phyloP scores from a whole-genome alignment of 1,139 yeast genomes.

The Taiozyma sp. region DNA sequence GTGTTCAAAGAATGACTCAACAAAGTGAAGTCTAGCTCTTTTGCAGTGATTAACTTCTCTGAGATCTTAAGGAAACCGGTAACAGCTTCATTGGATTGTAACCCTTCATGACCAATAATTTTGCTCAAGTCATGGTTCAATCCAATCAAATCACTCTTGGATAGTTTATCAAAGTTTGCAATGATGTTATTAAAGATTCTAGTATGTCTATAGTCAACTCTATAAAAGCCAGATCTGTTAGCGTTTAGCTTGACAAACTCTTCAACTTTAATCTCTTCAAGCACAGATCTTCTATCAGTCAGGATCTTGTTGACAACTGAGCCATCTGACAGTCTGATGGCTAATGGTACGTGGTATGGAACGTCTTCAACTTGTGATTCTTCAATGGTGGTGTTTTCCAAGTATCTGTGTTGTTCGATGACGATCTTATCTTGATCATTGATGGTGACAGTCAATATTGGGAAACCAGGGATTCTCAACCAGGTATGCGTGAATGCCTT shows the following conservation, averaged over 20 bases:
- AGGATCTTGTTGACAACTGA: conserved; percentile 37
- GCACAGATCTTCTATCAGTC: conserved; percentile 41
- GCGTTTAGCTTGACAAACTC: conserved; percentile 38
- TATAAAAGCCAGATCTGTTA: conserved; percentile 43
- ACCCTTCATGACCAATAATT: conserved; percentile 25
- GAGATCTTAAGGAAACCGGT: conserved; percentile 22
- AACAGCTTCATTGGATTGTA: conserved; percentile 24
- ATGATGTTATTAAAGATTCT: conserved; percentile 27
- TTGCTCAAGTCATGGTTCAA: conserved; percentile 28
- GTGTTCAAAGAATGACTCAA: conserved; percentile 23
- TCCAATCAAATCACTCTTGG: conserved; percentile 25
- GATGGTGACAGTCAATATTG: conserved; percentile 41
- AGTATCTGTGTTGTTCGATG: conserved; percentile 50
- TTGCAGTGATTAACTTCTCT: conserved; percentile 15
- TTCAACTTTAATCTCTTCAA: conserved; percentile 28
- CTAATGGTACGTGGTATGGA: conserved; percentile 43
- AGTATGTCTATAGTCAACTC: conserved; percentile 30
- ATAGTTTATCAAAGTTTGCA: conserved; percentile 24
- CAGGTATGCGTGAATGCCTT: conserved; percentile 39
- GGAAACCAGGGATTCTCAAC: conserved; percentile 56
- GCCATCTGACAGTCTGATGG: conserved; percentile 36
- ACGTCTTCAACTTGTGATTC: conserved; percentile 24
- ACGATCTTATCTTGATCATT: conserved; percentile 29
- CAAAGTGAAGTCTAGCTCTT: conserved; percentile 20
- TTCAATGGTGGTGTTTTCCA: conserved; percentile 24